Base-by-base conservation (phyloP, 208 protist species). In the Leishmania gerbilli region DNA sequence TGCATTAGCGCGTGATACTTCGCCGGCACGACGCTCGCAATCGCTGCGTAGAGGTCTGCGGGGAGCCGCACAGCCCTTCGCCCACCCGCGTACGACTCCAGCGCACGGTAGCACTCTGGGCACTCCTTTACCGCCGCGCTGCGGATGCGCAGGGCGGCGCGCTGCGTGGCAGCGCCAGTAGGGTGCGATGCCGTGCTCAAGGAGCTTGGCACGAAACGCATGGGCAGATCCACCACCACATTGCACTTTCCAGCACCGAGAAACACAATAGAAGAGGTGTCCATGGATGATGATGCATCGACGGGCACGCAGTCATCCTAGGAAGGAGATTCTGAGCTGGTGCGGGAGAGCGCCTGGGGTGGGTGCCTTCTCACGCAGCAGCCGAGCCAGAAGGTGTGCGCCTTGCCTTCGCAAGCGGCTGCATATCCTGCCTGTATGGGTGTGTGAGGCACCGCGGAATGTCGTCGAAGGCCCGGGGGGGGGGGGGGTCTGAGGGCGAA, bases 161-260 rank as follows among this genome's bases (percentile, higher is more conserved):
- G 58, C 60, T 85, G 74, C 13, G 79, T 74, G 34, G 49, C 40
- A 2, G 67, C 65, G 62, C 56, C 72, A 53, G 15, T 34, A 56
- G 19, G 31, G 62, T 31, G 51, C 51, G 47, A 42, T 55, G 71
- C n/a, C 13, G 71, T n/a, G 31, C 31, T 40, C 49, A 40, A 11
- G 9, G 72, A 42, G 37, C 49, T 74, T 1, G 62, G 40, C 47
- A 86, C 51, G 1, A 55, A 60, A 0, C 40, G 3, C n/a, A 82
- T 51, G 60, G 82, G 82, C 0, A 86, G 11, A 55, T 77, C 82
- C n/a, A 86, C 82, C 72, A 86, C 86, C 11, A 87, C 80, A 31
- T 89, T 89, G 40, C 77, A 69, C 60, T 77, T 83, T 2, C 83
- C 86, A 6, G 86, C 80, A 4, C 83, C 82, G 6, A 86, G 71